Evolutionary conservation across 108 stramenopile genomes (phyloP).

Genomic region (Stephanodiscus triporus): DNA sequence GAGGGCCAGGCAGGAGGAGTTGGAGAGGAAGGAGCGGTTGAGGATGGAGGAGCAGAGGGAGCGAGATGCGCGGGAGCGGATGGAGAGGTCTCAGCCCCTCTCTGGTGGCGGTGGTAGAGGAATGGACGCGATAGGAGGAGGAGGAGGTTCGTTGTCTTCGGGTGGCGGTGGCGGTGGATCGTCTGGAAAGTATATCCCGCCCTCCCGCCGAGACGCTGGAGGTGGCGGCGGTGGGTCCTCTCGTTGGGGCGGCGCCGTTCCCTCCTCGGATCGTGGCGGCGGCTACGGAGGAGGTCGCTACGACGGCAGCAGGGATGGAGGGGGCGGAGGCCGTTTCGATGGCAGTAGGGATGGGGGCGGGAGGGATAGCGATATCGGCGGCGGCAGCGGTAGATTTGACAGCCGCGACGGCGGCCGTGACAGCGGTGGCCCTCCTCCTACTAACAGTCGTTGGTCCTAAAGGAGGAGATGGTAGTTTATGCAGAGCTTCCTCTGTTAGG

Average conservation of each 20-base stretch:
- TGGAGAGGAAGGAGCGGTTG: conserved; percentile 63
- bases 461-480: background rate
- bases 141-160: conserved; percentile 8
- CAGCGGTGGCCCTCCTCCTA: conserved; percentile 14
- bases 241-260: conserved; percentile 35
- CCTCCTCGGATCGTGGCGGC: conserved; percentile 45
- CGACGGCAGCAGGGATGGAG: conserved; percentile 26
- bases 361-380: background rate
- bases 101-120: conserved; percentile 18
- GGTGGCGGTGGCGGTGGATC: background rate
- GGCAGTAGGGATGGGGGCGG: conserved; percentile 17
- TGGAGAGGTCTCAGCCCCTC: conserved; percentile 30
- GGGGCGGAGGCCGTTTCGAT: conserved; percentile 8
- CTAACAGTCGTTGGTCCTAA: conserved; percentile 22
- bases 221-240: conserved; percentile 36
- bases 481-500: background rate
- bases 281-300: conserved; percentile 52
- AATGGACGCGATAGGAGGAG: conserved; percentile 42
- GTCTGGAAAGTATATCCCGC: conserved; percentile 70
- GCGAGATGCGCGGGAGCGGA: conserved; percentile 44
- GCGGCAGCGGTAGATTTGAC: conserved; percentile 11
- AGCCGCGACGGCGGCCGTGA: conserved; percentile 4
- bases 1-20: conserved; percentile 47
- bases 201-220: conserved; percentile 55
- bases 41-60: conserved; percentile 70